These are phyloP conservation scores for Flammula alnicola DNA, from an alignment of 1,284 basidiomycete species.

Conservation along the genomic window DNA sequence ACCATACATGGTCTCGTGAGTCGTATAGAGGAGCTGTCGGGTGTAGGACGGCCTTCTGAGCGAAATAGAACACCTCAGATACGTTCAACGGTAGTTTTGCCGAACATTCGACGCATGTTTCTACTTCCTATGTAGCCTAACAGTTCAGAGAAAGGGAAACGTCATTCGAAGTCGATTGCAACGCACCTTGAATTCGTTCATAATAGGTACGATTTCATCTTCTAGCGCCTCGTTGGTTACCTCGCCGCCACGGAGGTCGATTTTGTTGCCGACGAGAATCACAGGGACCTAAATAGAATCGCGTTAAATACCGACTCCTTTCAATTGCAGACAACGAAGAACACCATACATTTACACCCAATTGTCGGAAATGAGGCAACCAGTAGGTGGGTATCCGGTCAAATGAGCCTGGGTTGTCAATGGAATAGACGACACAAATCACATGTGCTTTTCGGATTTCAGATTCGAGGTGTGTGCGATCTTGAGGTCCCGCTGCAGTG, in stretches of 20 bases:
- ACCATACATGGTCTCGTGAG: constrained; percentile 86
- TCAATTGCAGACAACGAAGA: constrained; percentile 15
- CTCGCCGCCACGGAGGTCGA: constrained; percentile 90
- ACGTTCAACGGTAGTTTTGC: constrained; percentile 91
- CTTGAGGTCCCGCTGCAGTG: constrained; percentile 70
- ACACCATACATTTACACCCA: constrained; percentile 86
- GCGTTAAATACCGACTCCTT: too few species aligned
- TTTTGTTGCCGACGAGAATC: constrained; percentile 98
- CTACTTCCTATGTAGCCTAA: constrained; percentile 75
- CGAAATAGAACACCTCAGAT: constrained; percentile 99
- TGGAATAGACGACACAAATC: constrained; percentile 96
- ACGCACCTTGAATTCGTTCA: constrained; percentile 94
- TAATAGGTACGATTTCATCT: constrained; percentile 92
- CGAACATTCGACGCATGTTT: constrained; percentile 97
- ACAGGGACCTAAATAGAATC: constrained; percentile 88
- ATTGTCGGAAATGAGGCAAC: constrained; percentile 95
- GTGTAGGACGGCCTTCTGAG: constrained; percentile 97
- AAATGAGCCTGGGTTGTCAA: constrained; percentile 94
- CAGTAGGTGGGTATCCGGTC: constrained; percentile 98
- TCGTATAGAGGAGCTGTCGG: constrained; percentile 98
- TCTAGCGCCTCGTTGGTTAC: constrained; percentile 95
- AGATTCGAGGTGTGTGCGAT: constrained; percentile 87
- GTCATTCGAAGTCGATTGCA: constrained; percentile 3
- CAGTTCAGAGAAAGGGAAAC: constrained; percentile 6
- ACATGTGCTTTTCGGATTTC: constrained; percentile 98